phyloP scores from a whole-genome alignment of 176 grass and related monocot genomes.

The Raddia guianensis region DNA sequence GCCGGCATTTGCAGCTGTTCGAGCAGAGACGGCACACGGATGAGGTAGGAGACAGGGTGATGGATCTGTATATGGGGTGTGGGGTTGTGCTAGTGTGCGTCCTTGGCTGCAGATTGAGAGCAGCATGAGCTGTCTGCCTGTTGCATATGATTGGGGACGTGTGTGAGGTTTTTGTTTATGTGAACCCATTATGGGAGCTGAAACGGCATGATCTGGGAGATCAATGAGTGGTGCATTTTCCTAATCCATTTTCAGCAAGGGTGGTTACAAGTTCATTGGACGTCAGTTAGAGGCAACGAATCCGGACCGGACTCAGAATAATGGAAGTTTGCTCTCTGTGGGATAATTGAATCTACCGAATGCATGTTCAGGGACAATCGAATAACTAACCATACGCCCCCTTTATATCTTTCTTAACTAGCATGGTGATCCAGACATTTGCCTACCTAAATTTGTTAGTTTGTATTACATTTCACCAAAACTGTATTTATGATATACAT shows the following conservation, averaged over 20 bases:
- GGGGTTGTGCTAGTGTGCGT: not conserved
- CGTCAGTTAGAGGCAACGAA: not conserved
- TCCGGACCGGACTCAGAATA: not conserved
- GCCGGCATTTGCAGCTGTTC: constrained; percentile 12
- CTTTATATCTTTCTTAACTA: not conserved
- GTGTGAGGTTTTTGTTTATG: not conserved
- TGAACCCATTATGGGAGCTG: not conserved
- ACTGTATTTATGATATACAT: too few relatives aligned
- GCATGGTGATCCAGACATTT: too few relatives aligned
- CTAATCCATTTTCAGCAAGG: constrained; percentile 13
- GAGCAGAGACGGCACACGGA: constrained; percentile 35
- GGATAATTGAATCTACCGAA: not conserved
- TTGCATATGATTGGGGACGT: constrained; percentile 52
- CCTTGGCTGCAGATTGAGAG: constrained; percentile 7
- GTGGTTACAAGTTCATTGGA: not conserved
- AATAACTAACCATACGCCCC: not conserved
- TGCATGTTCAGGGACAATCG: not conserved
- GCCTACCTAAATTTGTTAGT: too few relatives aligned
- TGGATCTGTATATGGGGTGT: constrained; percentile 13
- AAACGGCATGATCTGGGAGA: not conserved
- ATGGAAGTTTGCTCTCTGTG: not conserved
- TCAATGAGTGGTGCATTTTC: not conserved
- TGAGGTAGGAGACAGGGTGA: constrained; percentile 26
- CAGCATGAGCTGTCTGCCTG: constrained; percentile 52
- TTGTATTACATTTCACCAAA: too few relatives aligned